Evolutionary conservation across 257 asterid species (phyloP).

Genomic region (Solanum ossicruentum): DNA sequence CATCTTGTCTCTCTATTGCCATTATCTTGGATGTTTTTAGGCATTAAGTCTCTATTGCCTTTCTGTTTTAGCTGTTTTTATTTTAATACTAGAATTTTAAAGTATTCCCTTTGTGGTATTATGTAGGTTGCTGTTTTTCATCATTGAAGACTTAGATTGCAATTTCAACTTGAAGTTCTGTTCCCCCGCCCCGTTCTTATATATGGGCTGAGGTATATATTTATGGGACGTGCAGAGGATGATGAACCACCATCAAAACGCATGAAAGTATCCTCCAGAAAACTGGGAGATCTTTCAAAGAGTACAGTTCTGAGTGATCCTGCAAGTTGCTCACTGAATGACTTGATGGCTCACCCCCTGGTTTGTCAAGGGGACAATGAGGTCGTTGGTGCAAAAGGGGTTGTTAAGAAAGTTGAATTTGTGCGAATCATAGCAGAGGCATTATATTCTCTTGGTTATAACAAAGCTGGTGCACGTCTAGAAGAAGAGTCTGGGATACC

Average conservation of each 20-base stretch:
- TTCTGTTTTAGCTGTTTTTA: not conserved
- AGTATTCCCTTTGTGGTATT: not conserved
- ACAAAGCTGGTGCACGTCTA: constrained; percentile 45
- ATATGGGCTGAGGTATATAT: constrained; percentile 74
- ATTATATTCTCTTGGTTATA: constrained; percentile 71
- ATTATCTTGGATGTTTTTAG: not conserved
- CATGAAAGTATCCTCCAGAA: constrained; percentile 46
- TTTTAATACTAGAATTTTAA: not conserved
- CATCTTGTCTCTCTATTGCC: not conserved
- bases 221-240: constrained; percentile 87
- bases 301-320: constrained; percentile 32
- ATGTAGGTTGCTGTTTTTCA: not conserved
- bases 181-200: constrained; percentile 2
- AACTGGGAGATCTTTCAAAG: constrained; percentile 36
- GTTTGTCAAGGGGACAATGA: constrained; percentile 49
- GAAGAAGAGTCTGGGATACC: constrained; percentile 76
- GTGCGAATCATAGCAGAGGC: constrained; percentile 70
- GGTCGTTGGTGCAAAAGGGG: constrained; percentile 60
- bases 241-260: constrained; percentile 81
- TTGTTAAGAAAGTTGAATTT: constrained; percentile 57
- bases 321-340: constrained; percentile 37
- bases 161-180: not conserved
- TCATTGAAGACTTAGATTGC: not conserved
- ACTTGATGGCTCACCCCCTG: constrained; percentile 55
- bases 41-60: not conserved